Evolutionary conservation across 2,329 filamentous ascomycete species (phyloP), one percentile per base, ranked within the genome.

Genomic region (Pseudocercospora musae): DNA sequence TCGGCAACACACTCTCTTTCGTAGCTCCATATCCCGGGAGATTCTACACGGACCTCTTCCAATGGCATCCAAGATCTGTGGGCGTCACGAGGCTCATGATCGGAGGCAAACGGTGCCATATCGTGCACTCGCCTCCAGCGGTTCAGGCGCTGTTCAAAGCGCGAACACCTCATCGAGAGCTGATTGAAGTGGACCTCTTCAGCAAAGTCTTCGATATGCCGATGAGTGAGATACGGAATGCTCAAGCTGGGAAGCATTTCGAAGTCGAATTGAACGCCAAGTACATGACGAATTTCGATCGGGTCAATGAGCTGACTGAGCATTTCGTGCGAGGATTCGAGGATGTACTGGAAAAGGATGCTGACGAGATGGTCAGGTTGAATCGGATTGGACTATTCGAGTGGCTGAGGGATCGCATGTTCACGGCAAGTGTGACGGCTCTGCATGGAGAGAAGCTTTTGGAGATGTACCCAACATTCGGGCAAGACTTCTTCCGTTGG

Each of bases 391-490:
- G 67, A 4, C 60, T 75, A 8, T 73, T 72, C 52, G 62, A 68
- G 2, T 75, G 72, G 72, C 44, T 75, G 5, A 60, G 70, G 1
- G 66, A 70, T 44, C 66, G 66, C 15, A 71, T 75, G 64, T 75
- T 75, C 61, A 67, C 66, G 2, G 72, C 73, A 2, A 73, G 70
- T 1, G 68, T 67, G 20, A 69, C 62, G 7, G 71, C 73, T 0
- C 57, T 76, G 18, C 62, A 73, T 46, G 74, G 74, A 5, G 65
- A 69, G 44, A 67, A 69, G 48, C 54, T 76, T 6, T 40, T 74
- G 15, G 55, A 72, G 55, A 68, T 72, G 63, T 73, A 70, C 44
- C 73, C 73, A 0, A 59, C 62, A 5, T 71, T 67, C 59, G 68
- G 66, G 52, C 44, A 66, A 31, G 73, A 76, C 53, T 75, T 74